Evolutionary conservation across 2,329 filamentous ascomycete genomes (phyloP).

Genomic region (Phialemoniopsis sp.): DNA sequence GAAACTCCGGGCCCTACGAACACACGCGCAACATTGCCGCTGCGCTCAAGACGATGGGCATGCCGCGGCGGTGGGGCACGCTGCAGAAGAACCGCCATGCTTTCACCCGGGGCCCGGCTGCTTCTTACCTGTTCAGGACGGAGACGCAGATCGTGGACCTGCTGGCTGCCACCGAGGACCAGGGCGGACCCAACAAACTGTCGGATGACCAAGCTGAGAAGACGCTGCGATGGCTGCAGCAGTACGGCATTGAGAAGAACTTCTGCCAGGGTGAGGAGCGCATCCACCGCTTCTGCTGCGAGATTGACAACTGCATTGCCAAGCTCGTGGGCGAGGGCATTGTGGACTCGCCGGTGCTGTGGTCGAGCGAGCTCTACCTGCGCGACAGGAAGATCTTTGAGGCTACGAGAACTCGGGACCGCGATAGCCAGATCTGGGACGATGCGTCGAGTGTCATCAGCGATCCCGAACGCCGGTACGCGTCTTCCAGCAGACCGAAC

Average conservation of each 20-base stretch:
- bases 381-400: constrained; percentile 67
- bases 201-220: constrained; percentile 93
- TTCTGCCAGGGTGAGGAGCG: constrained; percentile 93
- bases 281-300: constrained; percentile 89
- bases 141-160: constrained; percentile 86
- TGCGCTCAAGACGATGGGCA: constrained; percentile 86
- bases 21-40: constrained; percentile 81
- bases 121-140: constrained; percentile 71
- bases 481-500: constrained; percentile 38
- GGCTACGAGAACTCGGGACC: constrained; percentile 32
- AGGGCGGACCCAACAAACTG: constrained; percentile 90
- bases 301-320: constrained; percentile 80
- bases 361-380: constrained; percentile 86
- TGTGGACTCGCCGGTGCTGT: constrained; percentile 79
- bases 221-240: constrained; percentile 76
- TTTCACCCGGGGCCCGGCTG: constrained; percentile 39
- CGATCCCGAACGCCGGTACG: constrained; percentile 47
- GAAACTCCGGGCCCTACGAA: constrained; percentile 83
- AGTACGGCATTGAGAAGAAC: constrained; percentile 73
- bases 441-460: constrained; percentile 51
- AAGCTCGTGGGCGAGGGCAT: constrained; percentile 83
- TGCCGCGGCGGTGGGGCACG: constrained; percentile 51
- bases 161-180: constrained; percentile 74
- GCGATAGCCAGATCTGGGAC: constrained; percentile 42
- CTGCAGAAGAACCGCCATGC: constrained; percentile 46